phyloP scores from a whole-genome alignment of 2,329 filamentous ascomycete species.

The Beauveria rudraprayagi region DNA sequence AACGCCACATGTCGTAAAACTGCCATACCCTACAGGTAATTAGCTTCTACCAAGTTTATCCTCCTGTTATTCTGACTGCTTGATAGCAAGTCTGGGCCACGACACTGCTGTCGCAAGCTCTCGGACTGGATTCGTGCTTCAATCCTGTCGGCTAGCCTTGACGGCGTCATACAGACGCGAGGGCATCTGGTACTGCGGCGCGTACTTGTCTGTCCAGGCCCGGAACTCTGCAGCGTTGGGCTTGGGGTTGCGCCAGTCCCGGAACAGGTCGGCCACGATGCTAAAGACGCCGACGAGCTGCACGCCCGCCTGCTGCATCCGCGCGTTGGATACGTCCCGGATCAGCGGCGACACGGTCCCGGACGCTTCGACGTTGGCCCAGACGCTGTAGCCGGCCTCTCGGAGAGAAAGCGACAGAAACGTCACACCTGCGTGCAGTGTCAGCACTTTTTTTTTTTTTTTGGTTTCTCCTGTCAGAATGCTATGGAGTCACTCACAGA shows the following conservation, averaged over 20 bases:
- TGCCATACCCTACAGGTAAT: too few relatives aligned
- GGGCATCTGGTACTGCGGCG: not conserved
- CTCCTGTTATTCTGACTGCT: too few relatives aligned
- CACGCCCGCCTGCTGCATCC: slow-evolving; percentile 60
- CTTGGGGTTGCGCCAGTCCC: slow-evolving; percentile 51
- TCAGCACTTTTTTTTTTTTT: not conserved
- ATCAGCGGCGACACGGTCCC: slow-evolving; percentile 57
- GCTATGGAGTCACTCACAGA: slow-evolving; percentile 30
- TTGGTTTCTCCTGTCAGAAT: not conserved
- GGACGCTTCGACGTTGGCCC: slow-evolving; percentile 63
- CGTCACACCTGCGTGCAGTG: slow-evolving; percentile 40
- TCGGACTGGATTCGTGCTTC: too few relatives aligned
- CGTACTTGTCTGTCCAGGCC: not conserved
- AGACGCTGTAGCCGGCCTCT: slow-evolving; percentile 64
- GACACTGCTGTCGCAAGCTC: too few relatives aligned
- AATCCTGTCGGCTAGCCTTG: not conserved
- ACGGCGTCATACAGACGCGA: not conserved
- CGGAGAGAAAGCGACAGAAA: slow-evolving; percentile 67
- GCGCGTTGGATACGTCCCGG: slow-evolving; percentile 55
- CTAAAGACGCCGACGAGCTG: slow-evolving; percentile 54
- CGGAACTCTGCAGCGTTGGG: not conserved
- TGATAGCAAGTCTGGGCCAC: too few relatives aligned
- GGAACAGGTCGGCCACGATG: slow-evolving; percentile 61
- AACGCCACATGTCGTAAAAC: too few relatives aligned
- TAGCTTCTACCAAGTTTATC: too few relatives aligned